These are phyloP conservation scores for Platanus orientalis DNA, from an alignment of 164 flowering plant species.

Conservation along the genomic window DNA sequence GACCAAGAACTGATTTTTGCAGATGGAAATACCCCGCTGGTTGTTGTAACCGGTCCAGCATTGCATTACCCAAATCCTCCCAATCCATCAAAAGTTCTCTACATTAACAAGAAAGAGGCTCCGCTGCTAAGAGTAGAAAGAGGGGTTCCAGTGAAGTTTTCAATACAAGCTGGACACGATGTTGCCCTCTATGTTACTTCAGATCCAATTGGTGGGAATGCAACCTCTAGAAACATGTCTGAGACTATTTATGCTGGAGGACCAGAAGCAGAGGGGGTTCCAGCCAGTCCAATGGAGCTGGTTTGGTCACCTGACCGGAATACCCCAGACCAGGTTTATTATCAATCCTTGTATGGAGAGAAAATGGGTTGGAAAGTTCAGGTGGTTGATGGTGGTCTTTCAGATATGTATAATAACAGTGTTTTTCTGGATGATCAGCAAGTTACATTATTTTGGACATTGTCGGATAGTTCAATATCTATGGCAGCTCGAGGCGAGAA, in stretches of 20 bases:
- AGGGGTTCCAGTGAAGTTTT: slow-evolving; percentile 89
- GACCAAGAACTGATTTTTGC: slow-evolving; percentile 84
- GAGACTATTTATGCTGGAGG: slow-evolving; percentile 92
- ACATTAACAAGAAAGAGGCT: slow-evolving; percentile 88
- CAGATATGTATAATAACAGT: slow-evolving; percentile 93
- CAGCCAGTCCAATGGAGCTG: slow-evolving; percentile 75
- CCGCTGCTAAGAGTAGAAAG: slow-evolving; percentile 89
- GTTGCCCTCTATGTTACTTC: slow-evolving; percentile 91
- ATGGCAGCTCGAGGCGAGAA: slow-evolving; percentile 92
- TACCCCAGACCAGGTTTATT: slow-evolving; percentile 88
- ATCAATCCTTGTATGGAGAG: slow-evolving; percentile 62
- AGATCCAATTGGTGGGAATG: slow-evolving; percentile 89
- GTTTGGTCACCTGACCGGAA: slow-evolving; percentile 87
- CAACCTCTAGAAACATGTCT: slow-evolving; percentile 64
- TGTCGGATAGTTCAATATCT: slow-evolving; percentile 63
- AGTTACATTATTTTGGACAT: slow-evolving; percentile 88
- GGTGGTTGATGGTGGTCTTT: slow-evolving; percentile 95
- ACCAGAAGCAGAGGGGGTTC: slow-evolving; percentile 79
- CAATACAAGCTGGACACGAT: slow-evolving; percentile 94
- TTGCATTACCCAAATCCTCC: slow-evolving; percentile 89
- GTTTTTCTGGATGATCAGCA: slow-evolving; percentile 95
- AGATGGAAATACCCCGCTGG: slow-evolving; percentile 64
- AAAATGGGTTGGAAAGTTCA: slow-evolving; percentile 98
- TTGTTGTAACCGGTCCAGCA: slow-evolving; percentile 60
- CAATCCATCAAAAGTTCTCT: slow-evolving; percentile 76